Percentiles rank a stretch among this genome's conserved stretches.
Conservation (phyloP, 495 filamentous ascomycete genomes). For the Antarctomyces pellizariae region DNA sequence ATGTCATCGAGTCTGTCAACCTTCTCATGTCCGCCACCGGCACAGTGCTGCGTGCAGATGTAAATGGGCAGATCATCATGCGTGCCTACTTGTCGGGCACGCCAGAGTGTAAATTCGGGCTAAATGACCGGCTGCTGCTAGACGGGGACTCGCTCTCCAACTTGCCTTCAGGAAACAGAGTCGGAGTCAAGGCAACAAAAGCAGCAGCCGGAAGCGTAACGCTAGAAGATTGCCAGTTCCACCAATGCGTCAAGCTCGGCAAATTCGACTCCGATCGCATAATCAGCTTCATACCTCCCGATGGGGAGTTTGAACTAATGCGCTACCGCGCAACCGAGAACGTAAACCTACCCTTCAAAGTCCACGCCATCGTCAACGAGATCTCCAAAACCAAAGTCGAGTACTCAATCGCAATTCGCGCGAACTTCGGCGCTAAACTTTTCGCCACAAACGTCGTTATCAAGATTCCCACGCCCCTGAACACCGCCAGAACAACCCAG, state of each 20-base stretch:
- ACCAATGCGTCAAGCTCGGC: constrained; percentile 95
- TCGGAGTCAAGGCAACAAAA: constrained; percentile 68
- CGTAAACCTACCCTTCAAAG: constrained; percentile 96
- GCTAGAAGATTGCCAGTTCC: constrained; percentile 95
- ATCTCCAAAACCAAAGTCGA: constrained; percentile 94
- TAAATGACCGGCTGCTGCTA: constrained; percentile 85
- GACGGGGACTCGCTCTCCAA: constrained; percentile 49
- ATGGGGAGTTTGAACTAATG: constrained; percentile 99
- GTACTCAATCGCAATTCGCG: constrained; percentile 91
- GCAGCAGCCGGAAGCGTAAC: constrained; percentile 91
- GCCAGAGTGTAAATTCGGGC: constrained; percentile 96
- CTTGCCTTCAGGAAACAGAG: constrained; percentile 42
- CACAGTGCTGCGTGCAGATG: constrained; percentile 86
- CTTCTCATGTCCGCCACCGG: constrained; percentile 93
- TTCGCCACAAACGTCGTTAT: constrained; percentile 97
- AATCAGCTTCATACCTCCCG: constrained; percentile 92
- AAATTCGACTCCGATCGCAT: constrained; percentile 95
- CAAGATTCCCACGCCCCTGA: constrained; percentile 84
- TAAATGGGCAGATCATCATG: constrained; percentile 97
- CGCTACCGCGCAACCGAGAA: constrained; percentile 98
- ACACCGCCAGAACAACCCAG: constrained; percentile 88
- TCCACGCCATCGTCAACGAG: constrained; percentile 96
- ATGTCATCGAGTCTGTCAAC: constrained; percentile 98
- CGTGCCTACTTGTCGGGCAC: constrained; percentile 92
- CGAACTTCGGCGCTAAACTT: constrained; percentile 87